A percentile compares a stretch with the other conserved stretches of the same genome.
Evolutionary conservation across 495 filamentous ascomycete genomes (phyloP).

Genomic region (Penicillium nucicola): DNA sequence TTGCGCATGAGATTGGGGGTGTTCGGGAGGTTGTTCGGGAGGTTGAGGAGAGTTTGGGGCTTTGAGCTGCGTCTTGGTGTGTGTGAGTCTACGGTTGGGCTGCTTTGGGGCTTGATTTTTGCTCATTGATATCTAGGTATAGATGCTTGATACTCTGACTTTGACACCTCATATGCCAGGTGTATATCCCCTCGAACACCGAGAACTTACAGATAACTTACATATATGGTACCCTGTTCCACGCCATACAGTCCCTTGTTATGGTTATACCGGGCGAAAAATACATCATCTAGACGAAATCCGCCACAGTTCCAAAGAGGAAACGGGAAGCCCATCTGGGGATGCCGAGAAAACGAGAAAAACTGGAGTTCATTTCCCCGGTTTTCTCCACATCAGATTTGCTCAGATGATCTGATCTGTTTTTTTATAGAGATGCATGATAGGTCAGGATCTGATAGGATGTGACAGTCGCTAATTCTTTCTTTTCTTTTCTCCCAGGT

Average conservation of each 20-base stretch:
- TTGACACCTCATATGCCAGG: not conserved
- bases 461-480: too few species aligned
- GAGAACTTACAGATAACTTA: too few species aligned
- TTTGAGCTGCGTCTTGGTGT: too few species aligned
- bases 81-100: too few species aligned
- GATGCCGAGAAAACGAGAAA: not conserved
- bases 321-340: too few species aligned
- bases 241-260: slow-evolving; percentile 19
- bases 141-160: not conserved
- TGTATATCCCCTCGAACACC: not conserved
- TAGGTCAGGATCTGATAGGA: not conserved
- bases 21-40: slow-evolving; percentile 68
- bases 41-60: slow-evolving; percentile 44
- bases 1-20: slow-evolving; percentile 70
- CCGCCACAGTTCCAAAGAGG: not conserved
- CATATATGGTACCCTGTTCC: slow-evolving; percentile 14
- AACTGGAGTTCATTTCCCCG: slow-evolving; percentile 5
- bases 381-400: slow-evolving; percentile 6
- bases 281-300: slow-evolving; percentile 9
- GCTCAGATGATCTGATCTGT: slow-evolving; percentile 13
- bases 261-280: slow-evolving; percentile 23
- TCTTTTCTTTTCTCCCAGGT: not conserved
- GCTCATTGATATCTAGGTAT: slow-evolving; percentile 7
- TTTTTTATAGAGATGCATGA: too few species aligned
- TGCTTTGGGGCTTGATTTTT: not conserved